These are phyloP conservation scores for Metarhizium anisopliae DNA, from an alignment of 2,329 filamentous ascomycete genomes.

Conservation along the genomic window DNA sequence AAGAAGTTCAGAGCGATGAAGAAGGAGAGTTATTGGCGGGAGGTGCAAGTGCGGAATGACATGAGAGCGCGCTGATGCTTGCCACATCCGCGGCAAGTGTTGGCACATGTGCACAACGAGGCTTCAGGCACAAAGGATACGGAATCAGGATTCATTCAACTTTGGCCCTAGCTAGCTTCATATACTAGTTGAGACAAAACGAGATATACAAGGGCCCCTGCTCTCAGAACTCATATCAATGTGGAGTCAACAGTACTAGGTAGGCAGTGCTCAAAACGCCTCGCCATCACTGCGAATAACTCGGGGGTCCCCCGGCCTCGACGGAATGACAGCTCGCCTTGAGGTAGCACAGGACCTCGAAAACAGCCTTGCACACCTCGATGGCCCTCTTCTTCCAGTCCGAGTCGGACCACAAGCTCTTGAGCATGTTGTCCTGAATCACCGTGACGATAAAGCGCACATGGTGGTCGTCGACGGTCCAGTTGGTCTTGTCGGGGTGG, in stretches of 20 bases:
- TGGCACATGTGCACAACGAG: too few species aligned
- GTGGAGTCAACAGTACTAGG: too few species aligned
- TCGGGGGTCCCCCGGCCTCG: constrained; percentile 16
- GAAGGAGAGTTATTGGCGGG: constrained; percentile 11
- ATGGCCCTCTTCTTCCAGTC: constrained; percentile 20
- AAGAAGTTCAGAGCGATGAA: constrained; percentile 16
- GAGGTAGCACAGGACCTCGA: constrained; percentile 27
- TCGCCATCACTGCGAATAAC: constrained; percentile 13
- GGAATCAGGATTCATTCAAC: too few species aligned
- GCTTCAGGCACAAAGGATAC: too few species aligned
- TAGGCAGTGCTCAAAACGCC: too few species aligned
- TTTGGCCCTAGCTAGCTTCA: too few species aligned
- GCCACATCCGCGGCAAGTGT: too few species aligned
- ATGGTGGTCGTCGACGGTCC: constrained; percentile 28
- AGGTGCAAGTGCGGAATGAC: constrained; percentile 2
- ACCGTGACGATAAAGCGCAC: constrained; percentile 29
- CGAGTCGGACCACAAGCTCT: constrained; percentile 18
- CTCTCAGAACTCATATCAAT: too few species aligned
- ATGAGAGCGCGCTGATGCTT: neutral
- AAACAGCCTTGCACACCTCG: constrained; percentile 25
- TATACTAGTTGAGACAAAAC: too few species aligned
- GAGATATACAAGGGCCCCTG: too few species aligned
- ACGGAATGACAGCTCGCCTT: constrained; percentile 13
- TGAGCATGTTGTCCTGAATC: constrained; percentile 25
- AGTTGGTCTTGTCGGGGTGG: constrained; percentile 26